Percentiles rank a stretch among this genome's conserved stretches.
Conservation (phyloP, 2,329 filamentous ascomycete species). For the Sporothrix pallida region DNA sequence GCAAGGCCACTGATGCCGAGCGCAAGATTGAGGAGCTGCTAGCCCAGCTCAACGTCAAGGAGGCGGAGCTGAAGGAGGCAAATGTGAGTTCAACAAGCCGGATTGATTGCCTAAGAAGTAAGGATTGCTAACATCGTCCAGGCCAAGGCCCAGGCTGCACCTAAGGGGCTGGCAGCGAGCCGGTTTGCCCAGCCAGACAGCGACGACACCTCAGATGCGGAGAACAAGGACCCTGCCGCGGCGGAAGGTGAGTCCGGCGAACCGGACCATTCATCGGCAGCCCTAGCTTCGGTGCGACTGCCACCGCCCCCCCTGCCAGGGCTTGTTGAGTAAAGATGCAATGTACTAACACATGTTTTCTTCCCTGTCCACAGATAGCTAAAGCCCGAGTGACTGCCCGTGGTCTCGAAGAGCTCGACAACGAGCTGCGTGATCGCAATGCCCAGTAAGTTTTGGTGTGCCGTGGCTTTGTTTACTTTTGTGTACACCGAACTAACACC, state of each 20-base stretch:
- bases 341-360: background rate
- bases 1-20: constrained; percentile 60
- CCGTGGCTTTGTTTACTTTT: background rate
- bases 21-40: constrained; percentile 60
- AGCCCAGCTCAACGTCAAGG: constrained; percentile 65
- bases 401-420: constrained; percentile 43
- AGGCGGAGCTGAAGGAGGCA: constrained; percentile 67
- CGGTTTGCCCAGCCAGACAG: constrained; percentile 54
- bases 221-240: constrained; percentile 43
- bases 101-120: background rate
- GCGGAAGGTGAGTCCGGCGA: constrained; percentile 65
- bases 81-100: constrained; percentile 52
- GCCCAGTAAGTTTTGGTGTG: constrained; percentile 34
- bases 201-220: constrained; percentile 41
- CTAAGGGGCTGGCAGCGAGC: constrained; percentile 61
- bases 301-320: constrained; percentile 33
- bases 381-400: constrained; percentile 42
- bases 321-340: background rate
- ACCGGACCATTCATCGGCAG: constrained; percentile 66
- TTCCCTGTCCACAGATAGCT: constrained; percentile 41
- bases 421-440: constrained; percentile 43
- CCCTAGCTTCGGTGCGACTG: constrained; percentile 69
- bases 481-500: background rate
- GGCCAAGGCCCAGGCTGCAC: constrained; percentile 52
- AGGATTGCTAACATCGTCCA: constrained; percentile 39